Percentiles rank a stretch among this genome's conserved stretches.
Evolutionary conservation across 148 eudicot species (phyloP).

Genomic region (Arctostaphylos glauca): DNA sequence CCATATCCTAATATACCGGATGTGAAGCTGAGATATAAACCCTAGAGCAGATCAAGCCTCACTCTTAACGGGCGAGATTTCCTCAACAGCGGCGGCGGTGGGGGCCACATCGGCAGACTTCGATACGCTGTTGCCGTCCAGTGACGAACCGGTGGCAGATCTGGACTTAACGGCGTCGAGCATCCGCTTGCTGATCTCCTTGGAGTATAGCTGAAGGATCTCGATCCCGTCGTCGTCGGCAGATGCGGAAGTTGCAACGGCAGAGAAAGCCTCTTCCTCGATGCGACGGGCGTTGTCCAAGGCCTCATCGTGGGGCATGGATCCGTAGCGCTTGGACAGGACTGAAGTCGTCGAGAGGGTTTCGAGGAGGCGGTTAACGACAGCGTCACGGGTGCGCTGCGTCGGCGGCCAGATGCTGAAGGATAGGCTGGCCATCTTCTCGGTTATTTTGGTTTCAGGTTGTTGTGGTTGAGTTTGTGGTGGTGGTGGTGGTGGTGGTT

Average conservation of each 20-base stretch:
- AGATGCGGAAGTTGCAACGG: conserved; percentile 30
- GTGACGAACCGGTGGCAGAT: conserved; percentile 28
- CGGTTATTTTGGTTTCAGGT: background rate
- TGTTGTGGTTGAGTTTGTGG: background rate
- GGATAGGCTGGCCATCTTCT: conserved; percentile 37
- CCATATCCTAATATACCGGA: conserved; percentile 10
- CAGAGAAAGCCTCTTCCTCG: conserved; percentile 65
- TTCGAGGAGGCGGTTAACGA: conserved; percentile 64
- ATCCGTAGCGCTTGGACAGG: conserved; percentile 89
- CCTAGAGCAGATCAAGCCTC: conserved; percentile 11
- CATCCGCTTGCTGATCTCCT: conserved; percentile 84
- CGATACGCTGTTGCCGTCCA: background rate
- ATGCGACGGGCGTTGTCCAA: conserved; percentile 45
- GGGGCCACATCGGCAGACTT: background rate
- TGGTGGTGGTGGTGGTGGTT: too few species aligned
- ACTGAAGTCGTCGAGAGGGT: conserved; percentile 68
- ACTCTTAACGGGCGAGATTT: conserved; percentile 3
- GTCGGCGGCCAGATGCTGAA: conserved; percentile 94
- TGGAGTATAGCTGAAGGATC: conserved; percentile 72
- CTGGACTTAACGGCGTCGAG: conserved; percentile 63
- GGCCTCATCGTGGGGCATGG: conserved; percentile 57
- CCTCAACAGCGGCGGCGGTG: conserved; percentile 9
- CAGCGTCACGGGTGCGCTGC: conserved; percentile 87
- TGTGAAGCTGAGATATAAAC: background rate
- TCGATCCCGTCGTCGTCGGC: conserved; percentile 67